These are phyloP conservation scores for Geotrichum klebahnii DNA, from an alignment of 1,139 yeast genomes.

Conservation along the genomic window DNA sequence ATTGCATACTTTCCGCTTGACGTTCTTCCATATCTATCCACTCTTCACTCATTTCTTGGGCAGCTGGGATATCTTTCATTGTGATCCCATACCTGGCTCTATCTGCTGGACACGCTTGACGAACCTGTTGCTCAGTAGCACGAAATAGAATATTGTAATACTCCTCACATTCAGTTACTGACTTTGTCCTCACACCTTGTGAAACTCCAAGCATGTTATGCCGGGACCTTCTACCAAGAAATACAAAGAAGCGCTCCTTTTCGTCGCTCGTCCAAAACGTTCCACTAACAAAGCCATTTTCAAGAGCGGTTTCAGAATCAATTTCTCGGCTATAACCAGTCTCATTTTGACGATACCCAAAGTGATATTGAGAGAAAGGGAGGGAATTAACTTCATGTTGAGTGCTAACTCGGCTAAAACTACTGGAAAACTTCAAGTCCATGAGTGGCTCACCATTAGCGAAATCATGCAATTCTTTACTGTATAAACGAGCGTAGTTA, in stretches of 20 bases:
- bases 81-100: conserved; percentile 30
- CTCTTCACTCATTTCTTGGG: conserved; percentile 51
- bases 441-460: conserved; percentile 20
- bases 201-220: conserved; percentile 46
- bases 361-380: not conserved
- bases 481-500: conserved; percentile 19
- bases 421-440: not conserved
- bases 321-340: conserved; percentile 8
- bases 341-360: not conserved
- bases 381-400: not conserved
- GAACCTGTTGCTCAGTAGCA: conserved; percentile 28
- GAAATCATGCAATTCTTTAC: conserved; percentile 26
- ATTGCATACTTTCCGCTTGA: conserved; percentile 35
- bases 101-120: conserved; percentile 17
- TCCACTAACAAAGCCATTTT: conserved; percentile 28
- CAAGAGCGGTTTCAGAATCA: conserved; percentile 1
- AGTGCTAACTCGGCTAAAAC: not conserved
- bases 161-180: conserved; percentile 45
- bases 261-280: conserved; percentile 44
- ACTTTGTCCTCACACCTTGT: conserved; percentile 43
- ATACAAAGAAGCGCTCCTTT: conserved; percentile 43
- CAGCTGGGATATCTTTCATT: conserved; percentile 49
- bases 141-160: conserved; percentile 45
- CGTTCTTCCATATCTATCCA: conserved; percentile 49
- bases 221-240: conserved; percentile 49